These are phyloP conservation scores for Penicillium turbatum DNA, from an alignment of 495 filamentous ascomycete species.

Conservation along the genomic window DNA sequence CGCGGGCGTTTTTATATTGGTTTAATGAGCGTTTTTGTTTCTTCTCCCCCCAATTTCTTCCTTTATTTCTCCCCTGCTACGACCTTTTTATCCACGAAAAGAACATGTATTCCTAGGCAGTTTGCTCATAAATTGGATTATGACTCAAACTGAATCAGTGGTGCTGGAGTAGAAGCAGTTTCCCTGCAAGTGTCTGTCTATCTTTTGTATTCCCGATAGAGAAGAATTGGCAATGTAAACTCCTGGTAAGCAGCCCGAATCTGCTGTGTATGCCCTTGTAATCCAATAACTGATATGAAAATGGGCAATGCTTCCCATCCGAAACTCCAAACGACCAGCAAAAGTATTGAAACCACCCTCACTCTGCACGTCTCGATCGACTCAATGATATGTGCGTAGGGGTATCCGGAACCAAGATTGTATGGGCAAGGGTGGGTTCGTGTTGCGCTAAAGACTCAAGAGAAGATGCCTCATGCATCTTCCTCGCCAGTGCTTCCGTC, in stretches of 20 bases:
- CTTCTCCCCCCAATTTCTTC: constrained; percentile 2
- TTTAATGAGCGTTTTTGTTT: constrained; percentile 27
- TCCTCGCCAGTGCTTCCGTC: constrained; percentile 52
- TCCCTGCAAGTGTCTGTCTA: neutral
- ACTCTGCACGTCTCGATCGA: neutral
- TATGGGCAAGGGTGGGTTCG: constrained; percentile 8
- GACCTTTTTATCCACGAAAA: constrained; percentile 20
- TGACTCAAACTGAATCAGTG: constrained; percentile 2
- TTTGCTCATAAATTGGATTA: constrained; percentile 16
- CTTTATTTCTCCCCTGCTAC: constrained; percentile 9
- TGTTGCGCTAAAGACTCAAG: constrained; percentile 2
- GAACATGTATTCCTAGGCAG: constrained; percentile 25
- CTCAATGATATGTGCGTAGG: constrained; percentile 4
- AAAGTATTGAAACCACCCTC: constrained; percentile 6
- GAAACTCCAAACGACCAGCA: constrained; percentile 22
- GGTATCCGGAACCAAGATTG: constrained; percentile 11
- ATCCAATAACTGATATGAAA: constrained; percentile 13
- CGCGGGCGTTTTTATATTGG: constrained; percentile 10
- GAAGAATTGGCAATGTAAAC: neutral
- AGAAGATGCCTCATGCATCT: constrained; percentile 27
- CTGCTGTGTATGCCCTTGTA: constrained; percentile 11
- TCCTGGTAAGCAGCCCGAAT: constrained; percentile 5
- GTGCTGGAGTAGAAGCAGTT: neutral
- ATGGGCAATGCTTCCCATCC: constrained; percentile 24
- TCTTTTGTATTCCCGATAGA: neutral